Evolutionary conservation across 164 flowering plant genomes (phyloP).

Genomic region (Umbellularia californica): DNA sequence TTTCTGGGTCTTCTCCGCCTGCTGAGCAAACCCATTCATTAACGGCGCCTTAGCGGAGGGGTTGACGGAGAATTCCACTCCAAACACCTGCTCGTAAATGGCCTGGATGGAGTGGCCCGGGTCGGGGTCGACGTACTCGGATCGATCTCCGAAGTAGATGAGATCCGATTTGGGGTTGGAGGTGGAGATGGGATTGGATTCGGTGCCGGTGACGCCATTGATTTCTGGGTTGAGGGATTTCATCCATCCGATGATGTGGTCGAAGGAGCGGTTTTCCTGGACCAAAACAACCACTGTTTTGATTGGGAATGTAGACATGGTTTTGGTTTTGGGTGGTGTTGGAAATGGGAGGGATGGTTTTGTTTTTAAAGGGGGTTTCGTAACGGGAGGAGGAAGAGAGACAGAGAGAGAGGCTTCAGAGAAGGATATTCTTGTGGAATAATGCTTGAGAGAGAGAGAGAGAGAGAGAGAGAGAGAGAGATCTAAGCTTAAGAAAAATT

Average conservation of each 20-base stretch:
- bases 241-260: slow-evolving; percentile 94
- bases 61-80: slow-evolving; percentile 20
- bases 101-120: slow-evolving; percentile 80
- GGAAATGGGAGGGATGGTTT: not conserved
- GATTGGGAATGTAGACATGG: slow-evolving; percentile 47
- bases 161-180: slow-evolving; percentile 36
- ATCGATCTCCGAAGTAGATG: slow-evolving; percentile 30
- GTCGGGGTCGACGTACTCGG: slow-evolving; percentile 55
- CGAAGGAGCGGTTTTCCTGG: slow-evolving; percentile 88
- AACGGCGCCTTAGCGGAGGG: slow-evolving; percentile 19
- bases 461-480: not conserved
- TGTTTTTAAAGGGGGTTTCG: slow-evolving; percentile 5
- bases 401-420: not conserved
- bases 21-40: slow-evolving; percentile 77
- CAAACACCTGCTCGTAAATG: slow-evolving; percentile 50
- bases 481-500: not conserved
- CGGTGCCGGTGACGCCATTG: slow-evolving; percentile 62
- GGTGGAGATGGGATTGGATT: slow-evolving; percentile 59
- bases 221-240: slow-evolving; percentile 71
- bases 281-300: slow-evolving; percentile 76
- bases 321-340: slow-evolving; percentile 1
- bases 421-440: not conserved
- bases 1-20: slow-evolving; percentile 40
- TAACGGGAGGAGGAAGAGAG: not conserved
- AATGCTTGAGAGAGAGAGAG: not conserved